These are phyloP conservation scores for Gyromitra esculenta DNA, from an alignment of 2,329 filamentous ascomycete species.

Conservation along the genomic window DNA sequence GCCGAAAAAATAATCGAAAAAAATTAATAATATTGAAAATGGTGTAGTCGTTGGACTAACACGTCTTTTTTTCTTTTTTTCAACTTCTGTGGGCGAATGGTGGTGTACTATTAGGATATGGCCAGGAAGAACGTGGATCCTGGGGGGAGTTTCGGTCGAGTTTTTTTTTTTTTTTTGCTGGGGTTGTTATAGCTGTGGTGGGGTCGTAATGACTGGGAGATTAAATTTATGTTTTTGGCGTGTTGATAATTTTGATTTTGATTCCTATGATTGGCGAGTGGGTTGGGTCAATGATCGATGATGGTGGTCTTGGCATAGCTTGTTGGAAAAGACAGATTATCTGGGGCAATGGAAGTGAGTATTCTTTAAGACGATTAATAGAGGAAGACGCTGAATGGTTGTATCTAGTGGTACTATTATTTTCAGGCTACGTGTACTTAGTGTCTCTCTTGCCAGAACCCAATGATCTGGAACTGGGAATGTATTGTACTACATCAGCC, in stretches of 20 bases:
- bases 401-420: no score
- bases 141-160: constrained; percentile 21
- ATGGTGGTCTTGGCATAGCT: neutral
- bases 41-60: neutral
- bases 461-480: no score
- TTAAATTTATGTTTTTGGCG: neutral
- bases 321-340: neutral
- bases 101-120: constrained; percentile 15
- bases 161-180: constrained; percentile 7
- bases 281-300: neutral
- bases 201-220: neutral
- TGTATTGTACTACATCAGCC: neutral
- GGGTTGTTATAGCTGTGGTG: neutral
- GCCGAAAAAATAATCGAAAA: neutral
- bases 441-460: no score
- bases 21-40: neutral
- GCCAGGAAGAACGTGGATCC: neutral
- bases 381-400: neutral
- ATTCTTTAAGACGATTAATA: neutral
- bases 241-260: neutral
- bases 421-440: no score
- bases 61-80: neutral
- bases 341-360: neutral
- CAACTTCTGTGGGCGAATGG: neutral
- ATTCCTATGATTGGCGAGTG: no score